phyloP scores from a whole-genome alignment of 2,329 filamentous ascomycete genomes.

The Gaeumannomyces tritici region DNA sequence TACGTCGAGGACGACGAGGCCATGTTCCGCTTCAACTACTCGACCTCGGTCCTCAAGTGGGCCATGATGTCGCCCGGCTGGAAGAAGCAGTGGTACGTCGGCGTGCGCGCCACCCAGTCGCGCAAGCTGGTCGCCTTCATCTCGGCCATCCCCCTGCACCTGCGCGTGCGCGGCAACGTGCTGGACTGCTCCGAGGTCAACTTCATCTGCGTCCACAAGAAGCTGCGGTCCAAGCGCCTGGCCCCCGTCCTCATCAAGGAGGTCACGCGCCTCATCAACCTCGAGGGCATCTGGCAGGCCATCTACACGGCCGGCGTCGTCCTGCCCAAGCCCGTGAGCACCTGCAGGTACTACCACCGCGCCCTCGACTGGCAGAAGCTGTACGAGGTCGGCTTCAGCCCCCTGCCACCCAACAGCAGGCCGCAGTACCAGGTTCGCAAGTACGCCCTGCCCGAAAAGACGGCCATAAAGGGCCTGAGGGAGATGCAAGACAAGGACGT shows the following conservation, averaged over 20 bases:
- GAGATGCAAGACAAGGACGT: conserved; percentile 73
- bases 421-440: conserved; percentile 77
- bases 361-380: conserved; percentile 94
- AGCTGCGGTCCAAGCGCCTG: conserved; percentile 85
- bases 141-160: conserved; percentile 77
- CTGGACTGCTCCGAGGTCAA: conserved; percentile 88
- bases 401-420: conserved; percentile 73
- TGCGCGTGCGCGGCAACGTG: conserved; percentile 68
- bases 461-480: conserved; percentile 65
- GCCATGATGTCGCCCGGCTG: conserved; percentile 91
- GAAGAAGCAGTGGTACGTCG: conserved; percentile 90
- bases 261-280: conserved; percentile 85
- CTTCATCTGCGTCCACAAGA: conserved; percentile 97
- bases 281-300: conserved; percentile 81
- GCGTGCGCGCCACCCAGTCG: conserved; percentile 75
- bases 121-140: conserved; percentile 92
- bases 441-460: conserved; percentile 70
- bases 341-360: conserved; percentile 91
- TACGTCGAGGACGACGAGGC: conserved; percentile 97
- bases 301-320: conserved; percentile 92
- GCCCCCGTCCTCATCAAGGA: conserved; percentile 95
- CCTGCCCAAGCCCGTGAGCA: conserved; percentile 83
- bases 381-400: conserved; percentile 89
- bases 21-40: conserved; percentile 98
- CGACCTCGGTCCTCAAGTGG: conserved; percentile 80